These are phyloP conservation scores for Alternaria gansuensis DNA, from an alignment of 2,329 filamentous ascomycete species.

Conservation along the genomic window DNA sequence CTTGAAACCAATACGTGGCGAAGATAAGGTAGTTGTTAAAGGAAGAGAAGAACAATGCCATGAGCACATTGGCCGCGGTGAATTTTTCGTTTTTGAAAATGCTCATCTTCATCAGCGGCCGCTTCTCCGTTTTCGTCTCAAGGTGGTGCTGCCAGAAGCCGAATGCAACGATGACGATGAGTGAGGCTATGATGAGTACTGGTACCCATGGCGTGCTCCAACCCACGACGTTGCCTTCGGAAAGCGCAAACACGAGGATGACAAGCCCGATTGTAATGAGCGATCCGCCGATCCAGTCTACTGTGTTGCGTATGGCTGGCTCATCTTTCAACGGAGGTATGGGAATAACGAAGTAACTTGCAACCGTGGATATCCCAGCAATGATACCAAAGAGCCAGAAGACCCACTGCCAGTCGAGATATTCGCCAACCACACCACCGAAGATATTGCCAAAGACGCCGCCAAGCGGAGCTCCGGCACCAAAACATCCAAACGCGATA, in stretches of 20 bases:
- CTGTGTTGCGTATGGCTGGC: constrained; percentile 54
- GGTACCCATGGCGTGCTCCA: constrained; percentile 72
- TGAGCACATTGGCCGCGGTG: constrained; percentile 70
- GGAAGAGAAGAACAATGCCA: constrained; percentile 71
- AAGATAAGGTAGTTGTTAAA: constrained; percentile 75
- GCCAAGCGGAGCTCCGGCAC: constrained; percentile 71
- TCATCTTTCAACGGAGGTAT: constrained; percentile 52
- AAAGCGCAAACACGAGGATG: constrained; percentile 71
- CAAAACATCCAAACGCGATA: constrained; percentile 65
- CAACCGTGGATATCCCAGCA: constrained; percentile 64
- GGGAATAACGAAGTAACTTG: constrained; percentile 69
- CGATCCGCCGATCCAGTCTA: constrained; percentile 73
- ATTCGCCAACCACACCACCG: constrained; percentile 70
- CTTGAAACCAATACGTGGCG: constrained; percentile 75
- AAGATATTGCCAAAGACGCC: constrained; percentile 71
- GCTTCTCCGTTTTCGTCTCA: constrained; percentile 60
- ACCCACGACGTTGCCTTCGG: constrained; percentile 73
- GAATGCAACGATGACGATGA: constrained; percentile 66
- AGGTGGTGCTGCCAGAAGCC: constrained; percentile 69
- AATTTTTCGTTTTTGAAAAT: constrained; percentile 69
- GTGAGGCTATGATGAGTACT: constrained; percentile 65
- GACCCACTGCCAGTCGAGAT: constrained; percentile 52
- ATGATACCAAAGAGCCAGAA: constrained; percentile 69
- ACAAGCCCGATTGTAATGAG: constrained; percentile 70
- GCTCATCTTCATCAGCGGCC: constrained; percentile 72